Evolutionary conservation across 1,284 basidiomycete genomes (phyloP).

Genomic region (Rhizopogon parksii): DNA sequence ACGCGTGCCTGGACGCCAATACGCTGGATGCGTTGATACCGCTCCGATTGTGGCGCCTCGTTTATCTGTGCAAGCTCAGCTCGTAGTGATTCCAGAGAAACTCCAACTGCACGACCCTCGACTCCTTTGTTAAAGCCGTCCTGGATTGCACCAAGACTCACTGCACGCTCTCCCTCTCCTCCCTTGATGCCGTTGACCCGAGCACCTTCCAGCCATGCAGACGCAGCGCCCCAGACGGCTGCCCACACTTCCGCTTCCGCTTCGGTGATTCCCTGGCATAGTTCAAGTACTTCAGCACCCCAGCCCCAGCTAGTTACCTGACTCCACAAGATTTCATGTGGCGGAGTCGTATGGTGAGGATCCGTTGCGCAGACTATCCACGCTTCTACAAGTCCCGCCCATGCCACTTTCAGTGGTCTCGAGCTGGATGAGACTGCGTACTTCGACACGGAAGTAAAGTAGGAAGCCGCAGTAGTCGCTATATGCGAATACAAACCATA

Average conservation of each 20-base stretch:
- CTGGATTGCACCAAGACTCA: slow-evolving; percentile 30
- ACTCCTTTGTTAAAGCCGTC: slow-evolving; percentile 37
- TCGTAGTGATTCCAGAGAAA: slow-evolving; percentile 14
- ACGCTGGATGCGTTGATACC: background rate
- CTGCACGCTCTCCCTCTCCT: slow-evolving; percentile 56
- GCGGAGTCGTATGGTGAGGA: slow-evolving; percentile 81
- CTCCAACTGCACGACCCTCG: slow-evolving; percentile 16
- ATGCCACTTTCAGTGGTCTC: slow-evolving; percentile 32
- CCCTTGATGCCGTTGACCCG: slow-evolving; percentile 61
- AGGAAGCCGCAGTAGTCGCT: slow-evolving; percentile 54
- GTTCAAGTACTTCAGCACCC: slow-evolving; percentile 49
- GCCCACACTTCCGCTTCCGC: slow-evolving; percentile 30
- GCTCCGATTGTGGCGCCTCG: background rate
- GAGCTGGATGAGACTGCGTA: slow-evolving; percentile 33
- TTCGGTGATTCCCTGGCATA: slow-evolving; percentile 15
- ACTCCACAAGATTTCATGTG: slow-evolving; percentile 87
- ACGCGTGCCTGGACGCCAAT: slow-evolving; percentile 22
- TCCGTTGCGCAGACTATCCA: slow-evolving; percentile 85
- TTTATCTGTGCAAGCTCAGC: slow-evolving; percentile 6
- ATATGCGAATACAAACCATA: slow-evolving; percentile 75
- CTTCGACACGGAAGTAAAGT: slow-evolving; percentile 39
- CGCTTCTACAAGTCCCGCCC: slow-evolving; percentile 49
- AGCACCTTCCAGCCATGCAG: slow-evolving; percentile 71
- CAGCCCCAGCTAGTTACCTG: slow-evolving; percentile 75
- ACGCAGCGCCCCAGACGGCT: slow-evolving; percentile 48